Conservation (phyloP, 257 asterid genomes). For the Nicotiana knightiana region DNA sequence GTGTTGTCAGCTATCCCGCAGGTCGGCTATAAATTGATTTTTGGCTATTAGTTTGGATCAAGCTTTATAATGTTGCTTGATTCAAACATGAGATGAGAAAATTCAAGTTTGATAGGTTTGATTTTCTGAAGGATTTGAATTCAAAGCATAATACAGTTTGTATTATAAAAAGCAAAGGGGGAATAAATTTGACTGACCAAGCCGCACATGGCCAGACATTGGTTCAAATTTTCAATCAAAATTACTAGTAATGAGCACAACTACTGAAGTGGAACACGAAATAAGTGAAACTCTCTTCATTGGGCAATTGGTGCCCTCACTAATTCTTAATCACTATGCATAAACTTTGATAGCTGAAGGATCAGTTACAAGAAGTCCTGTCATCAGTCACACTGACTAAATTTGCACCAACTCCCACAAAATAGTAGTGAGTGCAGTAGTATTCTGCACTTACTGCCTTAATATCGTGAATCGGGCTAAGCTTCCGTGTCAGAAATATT, state of each 20-base stretch:
- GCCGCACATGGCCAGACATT: not conserved
- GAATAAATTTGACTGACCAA: not conserved
- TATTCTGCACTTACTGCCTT: not conserved
- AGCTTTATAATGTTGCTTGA: not conserved
- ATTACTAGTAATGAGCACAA: not conserved
- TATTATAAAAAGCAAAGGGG: not conserved
- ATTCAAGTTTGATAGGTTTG: not conserved
- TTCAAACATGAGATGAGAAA: not conserved
- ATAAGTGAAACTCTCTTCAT: not conserved
- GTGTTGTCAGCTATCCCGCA: too few species aligned
- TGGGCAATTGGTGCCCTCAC: not conserved
- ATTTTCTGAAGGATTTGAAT: not conserved
- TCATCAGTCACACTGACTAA: not conserved
- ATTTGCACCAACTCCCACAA: not conserved
- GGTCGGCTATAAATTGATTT: not conserved
- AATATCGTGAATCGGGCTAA: not conserved
- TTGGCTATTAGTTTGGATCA: not conserved
- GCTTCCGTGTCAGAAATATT: not conserved
- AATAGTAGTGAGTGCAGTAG: not conserved
- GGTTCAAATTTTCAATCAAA: not conserved
- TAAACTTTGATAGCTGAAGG: not conserved
- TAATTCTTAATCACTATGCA: not conserved
- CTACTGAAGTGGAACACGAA: not conserved
- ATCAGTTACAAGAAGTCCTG: not conserved
- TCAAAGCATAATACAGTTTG: too few species aligned